These are phyloP conservation scores for Dalbergia cochinchinensis DNA, from an alignment of 306 rosid genomes.

Conservation along the genomic window DNA sequence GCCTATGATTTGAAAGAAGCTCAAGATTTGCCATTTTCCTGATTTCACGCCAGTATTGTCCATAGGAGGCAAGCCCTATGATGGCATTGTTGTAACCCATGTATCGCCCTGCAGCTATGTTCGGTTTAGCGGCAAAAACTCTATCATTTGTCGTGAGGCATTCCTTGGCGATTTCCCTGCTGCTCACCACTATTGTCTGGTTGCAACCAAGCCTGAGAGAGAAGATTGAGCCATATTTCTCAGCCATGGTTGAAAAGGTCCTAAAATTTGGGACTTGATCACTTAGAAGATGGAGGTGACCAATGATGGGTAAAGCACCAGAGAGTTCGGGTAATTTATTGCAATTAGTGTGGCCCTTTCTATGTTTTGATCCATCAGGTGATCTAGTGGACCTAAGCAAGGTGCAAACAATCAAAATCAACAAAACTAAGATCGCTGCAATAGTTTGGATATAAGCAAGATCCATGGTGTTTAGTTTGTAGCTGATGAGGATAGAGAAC, in stretches of 20 bases:
- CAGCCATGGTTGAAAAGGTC: conserved; percentile 46
- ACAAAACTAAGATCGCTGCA: conserved; percentile 31
- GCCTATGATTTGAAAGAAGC: conserved; percentile 48
- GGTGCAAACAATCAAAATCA: neutral
- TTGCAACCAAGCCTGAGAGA: conserved; percentile 48
- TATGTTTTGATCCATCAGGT: neutral
- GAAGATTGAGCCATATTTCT: conserved; percentile 55
- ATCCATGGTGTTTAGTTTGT: conserved; percentile 42
- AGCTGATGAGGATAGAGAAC: neutral
- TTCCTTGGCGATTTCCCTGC: conserved; percentile 49
- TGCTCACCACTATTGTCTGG: conserved; percentile 44
- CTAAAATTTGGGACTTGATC: conserved; percentile 41
- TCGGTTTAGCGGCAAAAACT: conserved; percentile 53
- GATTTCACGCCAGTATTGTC: conserved; percentile 67
- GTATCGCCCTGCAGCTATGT: conserved; percentile 44
- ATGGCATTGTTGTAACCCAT: conserved; percentile 59
- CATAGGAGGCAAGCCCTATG: conserved; percentile 65
- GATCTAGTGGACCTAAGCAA: conserved; percentile 9
- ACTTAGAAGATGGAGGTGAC: conserved; percentile 55
- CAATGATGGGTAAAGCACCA: conserved; percentile 58
- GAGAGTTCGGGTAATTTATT: conserved; percentile 41
- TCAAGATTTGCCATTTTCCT: conserved; percentile 57
- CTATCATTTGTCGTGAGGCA: conserved; percentile 52
- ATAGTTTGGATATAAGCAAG: conserved; percentile 7
- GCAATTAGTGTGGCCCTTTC: neutral